Base-by-base conservation (phyloP, 2,329 filamentous ascomycete species). In the Bipolaris oryzae region DNA sequence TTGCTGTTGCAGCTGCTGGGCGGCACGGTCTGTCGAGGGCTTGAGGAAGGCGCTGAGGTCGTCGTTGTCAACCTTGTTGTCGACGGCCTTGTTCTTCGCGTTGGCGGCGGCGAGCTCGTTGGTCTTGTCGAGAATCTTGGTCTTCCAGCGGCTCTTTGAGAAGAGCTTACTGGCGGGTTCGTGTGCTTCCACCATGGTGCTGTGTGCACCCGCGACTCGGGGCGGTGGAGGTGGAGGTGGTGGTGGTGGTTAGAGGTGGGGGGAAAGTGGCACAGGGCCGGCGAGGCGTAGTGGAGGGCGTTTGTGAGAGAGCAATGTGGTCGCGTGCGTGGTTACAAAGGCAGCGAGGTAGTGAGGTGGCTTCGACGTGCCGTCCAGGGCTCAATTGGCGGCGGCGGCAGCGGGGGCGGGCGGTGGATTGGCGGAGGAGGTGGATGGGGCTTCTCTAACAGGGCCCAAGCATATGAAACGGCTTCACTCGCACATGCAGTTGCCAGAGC, bases 21-120 rank as follows among this genome's bases (percentile, higher is more conserved):
- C 71, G 61, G 76, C 71, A 61, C 76, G 79, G 5, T 81, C 76
- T 49, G 80, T 82, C 43, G 81, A 81, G 49, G 82, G 80, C 61
- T 81, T 82, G 54, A 87, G 78, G 72, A 87, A 87, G 69, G 84
- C 84, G 72, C 81, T 79, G 53, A 87, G 80, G 63, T 83, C 80
- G 48, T 80, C 75, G 20, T 44, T 18, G 25, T 44, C 16, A 11
- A 16, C 23, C 67, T 37, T 47, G 46, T 43, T 50, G 62, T 47
- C 50, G 61, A 60, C 56, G 43, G 64, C 57, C 63, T 66, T 69
- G 41, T 58, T 55, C 62, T 69, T 72, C 50, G 57, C 57, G 42
- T 71, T 63, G 50, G 68, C 72, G 60, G 68, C 34, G 18, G 61
- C 50, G 37, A 81, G 75, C 39, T 80, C 72, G 52, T 75, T 74